Base-by-base conservation (phyloP, 208 protist species). In the Trypanosoma boissoni region DNA sequence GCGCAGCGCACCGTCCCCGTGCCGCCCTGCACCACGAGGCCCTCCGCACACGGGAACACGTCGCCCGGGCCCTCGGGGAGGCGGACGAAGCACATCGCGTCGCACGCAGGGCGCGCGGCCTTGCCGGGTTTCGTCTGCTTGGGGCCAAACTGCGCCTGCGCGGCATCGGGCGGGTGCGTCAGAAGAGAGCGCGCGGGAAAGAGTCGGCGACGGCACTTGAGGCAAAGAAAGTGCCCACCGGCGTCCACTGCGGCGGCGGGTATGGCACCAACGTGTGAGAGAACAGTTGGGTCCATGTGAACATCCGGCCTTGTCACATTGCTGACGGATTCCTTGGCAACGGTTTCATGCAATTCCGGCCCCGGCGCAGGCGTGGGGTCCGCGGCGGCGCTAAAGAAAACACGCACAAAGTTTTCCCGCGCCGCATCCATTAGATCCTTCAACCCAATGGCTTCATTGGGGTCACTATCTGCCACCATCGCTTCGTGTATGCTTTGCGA, bases 361-460 rank as follows among this genome's bases (percentile, higher is more conserved):
- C 36, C 26, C 16, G 34, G 34, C 34, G 26, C 8, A 12, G 26
- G 14, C 16, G 23, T n/a, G 18, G 5, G 28, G 23, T 23, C n/a
- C n/a, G 31, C 26, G 29, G n/a, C 21, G 24, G 50, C 3, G 39
- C 9, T 53, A 43, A 68, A 68, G 37, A 68, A 86, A 28, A 81
- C 71, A 20, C 69, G 58, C 14, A 76, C 23, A n/a, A 78, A 63
- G 42, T 90, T 90, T 21, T 78, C 53, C 41, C 69, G 46, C 28
- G 63, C 64, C 12, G 66, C 49, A 18, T 52, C 52, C 24, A 57
- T 48, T 12, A 90, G 28, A 2, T 65, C 59, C 12, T 76, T 10
- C 29, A 57, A 23, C 20, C n/a, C 39, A 16, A 53, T 3, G 8
- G 51, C n/a, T n/a, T n/a, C n/a, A n/a, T n/a, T n/a, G n/a, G n/a